These are phyloP conservation scores for Saprolegnia parasitica DNA, from an alignment of 352 stramenopile genomes.

Conservation along the genomic window DNA sequence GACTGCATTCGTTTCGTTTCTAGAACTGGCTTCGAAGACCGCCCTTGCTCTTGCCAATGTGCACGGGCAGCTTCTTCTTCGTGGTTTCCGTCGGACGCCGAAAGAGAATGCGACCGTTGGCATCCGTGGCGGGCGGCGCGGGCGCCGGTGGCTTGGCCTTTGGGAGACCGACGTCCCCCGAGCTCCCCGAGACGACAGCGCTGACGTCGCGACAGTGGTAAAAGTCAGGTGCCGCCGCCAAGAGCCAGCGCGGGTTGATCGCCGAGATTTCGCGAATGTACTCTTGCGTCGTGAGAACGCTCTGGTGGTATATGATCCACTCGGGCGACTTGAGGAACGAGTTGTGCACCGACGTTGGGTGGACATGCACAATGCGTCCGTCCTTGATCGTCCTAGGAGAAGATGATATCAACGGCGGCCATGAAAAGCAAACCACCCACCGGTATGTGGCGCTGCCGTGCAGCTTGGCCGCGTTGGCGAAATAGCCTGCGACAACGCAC, in stretches of 20 bases:
- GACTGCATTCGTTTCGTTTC: neutral
- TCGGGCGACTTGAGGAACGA: constrained; percentile 86
- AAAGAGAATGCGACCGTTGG: constrained; percentile 63
- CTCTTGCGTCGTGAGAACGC: constrained; percentile 97
- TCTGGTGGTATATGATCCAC: constrained; percentile 98
- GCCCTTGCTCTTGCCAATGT: constrained; percentile 81
- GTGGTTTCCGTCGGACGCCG: constrained; percentile 48
- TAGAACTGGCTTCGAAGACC: constrained; percentile 75
- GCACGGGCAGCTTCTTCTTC: constrained; percentile 56
- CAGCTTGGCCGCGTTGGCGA: constrained; percentile 95
- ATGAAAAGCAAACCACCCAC: neutral
- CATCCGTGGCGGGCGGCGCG: constrained; percentile 31
- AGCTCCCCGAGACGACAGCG: constrained; percentile 55
- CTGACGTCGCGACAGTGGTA: constrained; percentile 71
- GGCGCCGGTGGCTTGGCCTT: constrained; percentile 32
- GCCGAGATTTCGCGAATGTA: constrained; percentile 73
- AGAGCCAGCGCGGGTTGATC: constrained; percentile 73
- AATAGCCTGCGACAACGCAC: constrained; percentile 75
- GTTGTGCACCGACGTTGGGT: constrained; percentile 73
- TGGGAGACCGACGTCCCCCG: constrained; percentile 55
- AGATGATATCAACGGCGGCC: too few species aligned
- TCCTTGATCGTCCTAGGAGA: constrained; percentile 50
- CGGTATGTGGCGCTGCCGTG: constrained; percentile 78
- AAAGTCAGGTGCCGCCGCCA: constrained; percentile 61
- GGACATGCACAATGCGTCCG: constrained; percentile 61